These are phyloP conservation scores for Quercus gilva DNA, from an alignment of 306 rosid genomes.

Conservation along the genomic window DNA sequence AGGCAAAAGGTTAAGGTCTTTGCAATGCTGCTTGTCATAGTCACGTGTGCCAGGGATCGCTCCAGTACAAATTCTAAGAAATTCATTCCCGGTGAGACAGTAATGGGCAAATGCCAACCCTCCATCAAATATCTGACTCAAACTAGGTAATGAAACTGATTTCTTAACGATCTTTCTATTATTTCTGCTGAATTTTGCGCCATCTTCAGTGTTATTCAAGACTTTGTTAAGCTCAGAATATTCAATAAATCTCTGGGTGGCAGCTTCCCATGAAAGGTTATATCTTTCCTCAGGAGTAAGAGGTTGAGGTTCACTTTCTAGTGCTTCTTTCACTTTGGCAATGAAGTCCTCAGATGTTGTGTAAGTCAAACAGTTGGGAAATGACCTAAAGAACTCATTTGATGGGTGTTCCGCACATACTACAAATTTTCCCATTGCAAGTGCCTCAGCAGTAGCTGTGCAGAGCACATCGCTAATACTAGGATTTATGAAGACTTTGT, in stretches of 20 bases:
- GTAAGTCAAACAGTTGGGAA: constrained; percentile 90
- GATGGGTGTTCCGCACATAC: constrained; percentile 96
- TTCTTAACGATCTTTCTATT: constrained; percentile 32
- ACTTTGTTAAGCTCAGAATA: constrained; percentile 75
- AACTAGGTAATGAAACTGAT: constrained; percentile 58
- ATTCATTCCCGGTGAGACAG: constrained; percentile 85
- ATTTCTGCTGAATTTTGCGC: constrained; percentile 22
- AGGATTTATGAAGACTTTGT: constrained; percentile 96
- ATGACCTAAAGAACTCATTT: constrained; percentile 83
- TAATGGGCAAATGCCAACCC: constrained; percentile 95
- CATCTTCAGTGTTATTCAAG: constrained; percentile 39
- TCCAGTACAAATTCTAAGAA: constrained; percentile 81
- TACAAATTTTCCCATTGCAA: constrained; percentile 98
- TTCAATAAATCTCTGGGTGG: constrained; percentile 88
- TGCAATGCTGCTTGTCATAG: constrained; percentile 82
- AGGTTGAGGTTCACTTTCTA: constrained; percentile 79
- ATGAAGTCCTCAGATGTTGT: constrained; percentile 82
- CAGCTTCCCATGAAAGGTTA: constrained; percentile 97
- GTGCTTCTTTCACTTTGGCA: constrained; percentile 84
- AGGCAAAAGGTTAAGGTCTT: constrained; percentile 80
- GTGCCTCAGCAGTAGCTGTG: constrained; percentile 99
- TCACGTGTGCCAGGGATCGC: constrained; percentile 91
- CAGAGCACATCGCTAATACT: constrained; percentile 93
- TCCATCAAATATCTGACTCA: constrained; percentile 69
- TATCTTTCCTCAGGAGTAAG: constrained; percentile 86